These are phyloP conservation scores for Trichosporon faecale DNA, from an alignment of 1,284 basidiomycete genomes.

Conservation along the genomic window DNA sequence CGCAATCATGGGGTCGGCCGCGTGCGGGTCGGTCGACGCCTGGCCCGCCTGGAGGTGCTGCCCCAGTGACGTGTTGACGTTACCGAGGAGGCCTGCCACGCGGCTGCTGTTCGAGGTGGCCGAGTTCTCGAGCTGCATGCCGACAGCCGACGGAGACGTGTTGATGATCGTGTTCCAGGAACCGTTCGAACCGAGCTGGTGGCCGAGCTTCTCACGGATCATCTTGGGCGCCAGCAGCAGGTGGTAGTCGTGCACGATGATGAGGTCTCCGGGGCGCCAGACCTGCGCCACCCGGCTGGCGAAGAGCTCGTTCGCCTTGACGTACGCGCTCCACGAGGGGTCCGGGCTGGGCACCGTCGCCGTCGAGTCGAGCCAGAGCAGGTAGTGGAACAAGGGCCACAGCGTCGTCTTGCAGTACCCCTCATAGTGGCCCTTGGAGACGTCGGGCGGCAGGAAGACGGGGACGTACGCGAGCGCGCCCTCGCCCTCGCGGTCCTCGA, in stretches of 20 bases:
- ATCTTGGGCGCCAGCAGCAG: slow-evolving; percentile 84
- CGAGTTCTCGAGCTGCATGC: slow-evolving; percentile 10
- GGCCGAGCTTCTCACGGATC: slow-evolving; percentile 71
- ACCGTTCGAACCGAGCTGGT: slow-evolving; percentile 53
- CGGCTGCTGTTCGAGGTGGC: slow-evolving; percentile 24
- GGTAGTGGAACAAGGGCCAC: slow-evolving; percentile 98
- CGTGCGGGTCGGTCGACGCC: slow-evolving; percentile 7
- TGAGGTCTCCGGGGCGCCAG: slow-evolving; percentile 83
- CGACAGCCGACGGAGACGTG: neutral
- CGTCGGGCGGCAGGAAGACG: slow-evolving; percentile 85
- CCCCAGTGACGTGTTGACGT: slow-evolving; percentile 31
- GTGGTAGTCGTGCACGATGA: slow-evolving; percentile 92
- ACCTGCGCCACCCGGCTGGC: slow-evolving; percentile 70
- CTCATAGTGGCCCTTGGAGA: slow-evolving; percentile 90
- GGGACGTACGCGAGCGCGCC: slow-evolving; percentile 72
- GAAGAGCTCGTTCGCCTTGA: slow-evolving; percentile 80
- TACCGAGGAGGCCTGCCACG: slow-evolving; percentile 32
- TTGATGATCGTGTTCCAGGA: slow-evolving; percentile 27
- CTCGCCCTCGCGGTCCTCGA: slow-evolving; percentile 56
- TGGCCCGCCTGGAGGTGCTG: slow-evolving; percentile 19
- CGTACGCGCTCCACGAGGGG: slow-evolving; percentile 76
- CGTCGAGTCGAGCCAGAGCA: slow-evolving; percentile 88
- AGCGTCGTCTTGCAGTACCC: slow-evolving; percentile 97
- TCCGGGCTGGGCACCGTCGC: slow-evolving; percentile 60
- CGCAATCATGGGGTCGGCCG: slow-evolving; percentile 63